A percentile compares a stretch with the other conserved stretches of the same genome.
Conservation (phyloP, 371 early-diverging fungal species). For the Chytridium lagenaria region DNA sequence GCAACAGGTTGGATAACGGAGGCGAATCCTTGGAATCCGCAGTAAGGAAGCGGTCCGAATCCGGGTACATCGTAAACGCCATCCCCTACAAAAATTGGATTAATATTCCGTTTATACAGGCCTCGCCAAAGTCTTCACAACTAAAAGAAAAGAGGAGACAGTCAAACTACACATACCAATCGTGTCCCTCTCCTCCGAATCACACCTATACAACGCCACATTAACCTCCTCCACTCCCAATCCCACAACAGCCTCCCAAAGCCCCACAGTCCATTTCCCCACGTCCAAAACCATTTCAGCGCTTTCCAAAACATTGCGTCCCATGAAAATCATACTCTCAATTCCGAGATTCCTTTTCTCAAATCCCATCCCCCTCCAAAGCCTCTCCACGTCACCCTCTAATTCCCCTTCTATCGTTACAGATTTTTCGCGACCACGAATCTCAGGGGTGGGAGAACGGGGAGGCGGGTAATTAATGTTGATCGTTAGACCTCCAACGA, state of each 20-base stretch:
- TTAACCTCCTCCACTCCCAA: constrained; percentile 75
- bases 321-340: constrained; percentile 54
- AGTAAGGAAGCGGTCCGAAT: constrained; percentile 80
- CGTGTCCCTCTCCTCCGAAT: constrained; percentile 84
- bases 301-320: constrained; percentile 46
- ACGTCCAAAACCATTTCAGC: constrained; percentile 31
- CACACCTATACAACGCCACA: constrained; percentile 81
- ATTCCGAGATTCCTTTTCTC: constrained; percentile 42
- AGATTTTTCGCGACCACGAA: neutral
- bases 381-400: constrained; percentile 40
- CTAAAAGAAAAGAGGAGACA: neutral
- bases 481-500: neutral
- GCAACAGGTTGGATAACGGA: constrained; percentile 77
- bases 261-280: constrained; percentile 50
- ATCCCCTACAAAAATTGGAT: constrained; percentile 52
- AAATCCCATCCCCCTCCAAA: constrained; percentile 53
- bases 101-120: too few species aligned
- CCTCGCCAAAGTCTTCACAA: neutral
- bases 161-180: constrained; percentile 29
- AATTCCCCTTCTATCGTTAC: neutral
- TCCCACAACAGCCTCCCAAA: constrained; percentile 54
- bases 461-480: neutral
- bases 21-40: constrained; percentile 93
- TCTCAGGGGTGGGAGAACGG: neutral
- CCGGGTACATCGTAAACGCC: constrained; percentile 88